These are phyloP conservation scores for Trichosporon faecale DNA, from an alignment of 1,284 basidiomycete genomes.

Conservation along the genomic window DNA sequence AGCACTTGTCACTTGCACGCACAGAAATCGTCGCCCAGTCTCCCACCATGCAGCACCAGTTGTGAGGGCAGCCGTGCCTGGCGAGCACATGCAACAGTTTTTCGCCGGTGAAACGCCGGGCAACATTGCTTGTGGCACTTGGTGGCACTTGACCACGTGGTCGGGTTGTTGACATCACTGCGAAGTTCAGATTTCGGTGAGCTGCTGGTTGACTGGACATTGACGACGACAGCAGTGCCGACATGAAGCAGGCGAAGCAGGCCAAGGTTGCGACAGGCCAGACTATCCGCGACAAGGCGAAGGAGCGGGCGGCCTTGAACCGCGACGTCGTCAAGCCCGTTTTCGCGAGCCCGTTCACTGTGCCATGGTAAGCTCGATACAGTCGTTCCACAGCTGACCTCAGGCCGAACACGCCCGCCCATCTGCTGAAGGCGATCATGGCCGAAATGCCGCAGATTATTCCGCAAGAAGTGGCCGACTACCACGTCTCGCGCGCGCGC, in stretches of 20 bases:
- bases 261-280: conserved; percentile 16
- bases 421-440: conserved; percentile 40
- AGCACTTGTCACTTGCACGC: background rate
- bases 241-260: conserved; percentile 23
- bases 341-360: conserved; percentile 41
- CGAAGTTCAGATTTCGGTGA: background rate
- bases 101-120: conserved; percentile 3
- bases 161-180: conserved; percentile 16
- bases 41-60: no score
- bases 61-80: background rate
- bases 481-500: conserved; percentile 40
- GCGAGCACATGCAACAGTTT: background rate
- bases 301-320: conserved; percentile 6
- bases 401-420: conserved; percentile 45
- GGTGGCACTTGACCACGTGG: background rate
- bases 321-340: conserved; percentile 24
- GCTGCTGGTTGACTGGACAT: background rate
- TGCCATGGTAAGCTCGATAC: conserved; percentile 37
- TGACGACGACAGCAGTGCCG: conserved; percentile 20
- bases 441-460: conserved; percentile 36
- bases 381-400: background rate
- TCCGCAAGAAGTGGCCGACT: conserved; percentile 35
- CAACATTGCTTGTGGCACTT: background rate
- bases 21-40: background rate
- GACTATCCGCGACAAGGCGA: conserved; percentile 25